phyloP scores from a whole-genome alignment of 129 eudicot genomes.

The Helianthus annuus region DNA sequence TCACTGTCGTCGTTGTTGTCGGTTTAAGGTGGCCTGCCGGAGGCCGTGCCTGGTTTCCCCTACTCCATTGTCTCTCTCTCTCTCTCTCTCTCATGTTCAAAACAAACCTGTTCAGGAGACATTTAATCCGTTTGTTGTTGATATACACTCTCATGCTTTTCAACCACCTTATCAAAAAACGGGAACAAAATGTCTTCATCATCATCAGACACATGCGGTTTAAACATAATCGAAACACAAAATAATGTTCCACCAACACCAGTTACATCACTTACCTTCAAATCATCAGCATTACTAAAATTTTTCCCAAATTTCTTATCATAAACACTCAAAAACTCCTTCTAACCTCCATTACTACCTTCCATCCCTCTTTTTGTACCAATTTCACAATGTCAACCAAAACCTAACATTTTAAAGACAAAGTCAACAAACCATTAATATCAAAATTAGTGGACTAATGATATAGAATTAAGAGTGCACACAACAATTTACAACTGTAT shows the following conservation, averaged over 20 bases:
- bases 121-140: constrained; percentile 45
- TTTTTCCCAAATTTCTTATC: constrained; percentile 76
- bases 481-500: no score
- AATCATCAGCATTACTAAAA: constrained; percentile 53
- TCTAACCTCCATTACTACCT: constrained; percentile 85
- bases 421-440: background rate
- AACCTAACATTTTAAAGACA: constrained; percentile 40
- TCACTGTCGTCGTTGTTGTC: no score
- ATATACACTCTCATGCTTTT: constrained; percentile 48
- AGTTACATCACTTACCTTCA: constrained; percentile 40
- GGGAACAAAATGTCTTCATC: constrained; percentile 26
- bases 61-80: no score
- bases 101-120: constrained; percentile 84
- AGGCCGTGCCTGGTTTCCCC: no score
- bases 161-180: constrained; percentile 59
- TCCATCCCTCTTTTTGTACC: constrained; percentile 75
- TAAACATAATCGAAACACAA: background rate
- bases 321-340: constrained; percentile 63
- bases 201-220: background rate
- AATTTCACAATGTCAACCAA: constrained; percentile 74
- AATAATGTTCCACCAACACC: background rate
- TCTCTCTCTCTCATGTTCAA: background rate
- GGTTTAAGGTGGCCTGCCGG: no score
- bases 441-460: background rate
- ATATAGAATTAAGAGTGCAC: background rate